Conservation (phyloP, 2,329 filamentous ascomycete species). For the Diplodia seriata region DNA sequence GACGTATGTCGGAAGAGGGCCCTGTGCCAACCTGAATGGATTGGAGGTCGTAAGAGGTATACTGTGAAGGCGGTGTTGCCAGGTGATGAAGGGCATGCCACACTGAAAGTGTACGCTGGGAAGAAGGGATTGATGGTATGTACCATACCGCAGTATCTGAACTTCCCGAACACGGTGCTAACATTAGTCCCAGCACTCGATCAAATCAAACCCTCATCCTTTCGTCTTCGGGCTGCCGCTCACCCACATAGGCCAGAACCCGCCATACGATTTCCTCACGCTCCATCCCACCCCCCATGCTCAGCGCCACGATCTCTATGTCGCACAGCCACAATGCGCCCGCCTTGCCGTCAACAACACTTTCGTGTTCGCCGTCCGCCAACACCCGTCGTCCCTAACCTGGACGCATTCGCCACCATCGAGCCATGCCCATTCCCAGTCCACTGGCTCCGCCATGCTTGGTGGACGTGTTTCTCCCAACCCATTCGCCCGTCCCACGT, state of each 20-base stretch:
- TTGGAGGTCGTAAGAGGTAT: slow-evolving; percentile 84
- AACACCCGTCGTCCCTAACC: slow-evolving; percentile 75
- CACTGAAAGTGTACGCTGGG: slow-evolving; percentile 90
- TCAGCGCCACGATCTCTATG: slow-evolving; percentile 95
- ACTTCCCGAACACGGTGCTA: background rate
- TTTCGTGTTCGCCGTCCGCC: slow-evolving; percentile 94
- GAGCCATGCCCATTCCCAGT: slow-evolving; percentile 40
- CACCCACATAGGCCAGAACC: slow-evolving; percentile 89
- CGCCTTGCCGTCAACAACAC: slow-evolving; percentile 93
- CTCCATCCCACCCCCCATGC: slow-evolving; percentile 96
- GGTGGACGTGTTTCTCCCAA: slow-evolving; percentile 59
- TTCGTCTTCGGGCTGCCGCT: slow-evolving; percentile 90
- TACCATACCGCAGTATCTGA: slow-evolving; percentile 3
- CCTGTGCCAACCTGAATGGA: slow-evolving; percentile 91
- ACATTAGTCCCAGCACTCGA: slow-evolving; percentile 68
- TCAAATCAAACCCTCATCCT: slow-evolving; percentile 93
- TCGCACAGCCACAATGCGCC: slow-evolving; percentile 92
- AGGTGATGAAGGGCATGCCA: slow-evolving; percentile 86
- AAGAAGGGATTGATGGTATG: slow-evolving; percentile 85
- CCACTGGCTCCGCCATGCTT: slow-evolving; percentile 42
- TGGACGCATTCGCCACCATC: slow-evolving; percentile 41
- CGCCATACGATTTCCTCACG: slow-evolving; percentile 89
- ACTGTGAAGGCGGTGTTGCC: slow-evolving; percentile 92
- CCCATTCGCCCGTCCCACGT: slow-evolving; percentile 61
- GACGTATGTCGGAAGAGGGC: slow-evolving; percentile 85